These are phyloP conservation scores for Hypholoma fasciculare DNA, from an alignment of 768 basidiomycete genomes.

Conservation along the genomic window DNA sequence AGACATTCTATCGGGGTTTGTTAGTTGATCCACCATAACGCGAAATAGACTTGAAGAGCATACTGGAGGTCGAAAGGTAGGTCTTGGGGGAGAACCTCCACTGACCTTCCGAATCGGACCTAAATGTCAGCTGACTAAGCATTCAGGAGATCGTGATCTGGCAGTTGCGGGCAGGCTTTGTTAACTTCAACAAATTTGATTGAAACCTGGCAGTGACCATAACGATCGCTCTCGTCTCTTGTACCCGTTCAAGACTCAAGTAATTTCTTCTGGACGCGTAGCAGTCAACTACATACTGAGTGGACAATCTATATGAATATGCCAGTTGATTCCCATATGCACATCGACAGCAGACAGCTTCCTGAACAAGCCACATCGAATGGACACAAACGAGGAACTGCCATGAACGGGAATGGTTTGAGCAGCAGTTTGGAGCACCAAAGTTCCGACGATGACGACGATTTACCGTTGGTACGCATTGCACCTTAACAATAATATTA, in stretches of 20 bases:
- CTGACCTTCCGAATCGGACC: not conserved
- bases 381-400: constrained; percentile 37
- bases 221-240: constrained; percentile 24
- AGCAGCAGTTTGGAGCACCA: constrained; percentile 34
- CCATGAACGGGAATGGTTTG: constrained; percentile 45
- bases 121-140: constrained; percentile 7
- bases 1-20: constrained; percentile 43
- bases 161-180: constrained; percentile 59
- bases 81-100: not conserved
- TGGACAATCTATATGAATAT: constrained; percentile 13
- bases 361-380: constrained; percentile 41
- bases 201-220: constrained; percentile 24
- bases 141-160: constrained; percentile 31
- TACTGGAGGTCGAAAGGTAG: not conserved
- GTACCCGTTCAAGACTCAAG: constrained; percentile 6
- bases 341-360: constrained; percentile 61
- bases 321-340: constrained; percentile 42
- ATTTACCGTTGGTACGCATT: constrained; percentile 67
- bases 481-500: constrained; percentile 4
- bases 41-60: not conserved
- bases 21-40: not conserved
- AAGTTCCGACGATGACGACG: constrained; percentile 70
- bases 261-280: constrained; percentile 12
- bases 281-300: constrained; percentile 9
- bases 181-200: constrained; percentile 42